Base-by-base conservation (phyloP, 2,329 filamentous ascomycete species). In the Botrytis aclada region DNA sequence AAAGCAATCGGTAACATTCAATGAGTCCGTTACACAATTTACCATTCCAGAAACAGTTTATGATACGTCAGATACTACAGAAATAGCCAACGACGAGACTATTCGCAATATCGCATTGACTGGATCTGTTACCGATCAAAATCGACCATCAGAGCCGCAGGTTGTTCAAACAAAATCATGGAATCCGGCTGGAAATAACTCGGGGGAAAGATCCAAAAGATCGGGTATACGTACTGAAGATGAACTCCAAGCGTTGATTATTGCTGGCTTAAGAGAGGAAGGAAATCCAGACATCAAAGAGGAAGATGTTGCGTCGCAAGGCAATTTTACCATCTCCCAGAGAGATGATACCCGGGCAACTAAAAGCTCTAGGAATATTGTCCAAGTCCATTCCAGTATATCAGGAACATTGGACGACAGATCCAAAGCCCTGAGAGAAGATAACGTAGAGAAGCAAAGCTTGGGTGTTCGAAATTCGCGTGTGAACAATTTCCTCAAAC, bases 1-100 rank as follows among this genome's bases (percentile, higher is more conserved):
- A n/a, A 70, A 64, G 56, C 41, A 51, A n/a, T 63, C 56, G 45
- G 56, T 64, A 4, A 51, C 69, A 14, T 47, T 70, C 7, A 32
- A 60, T 5, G 60, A 70, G 16, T 62, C 41, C 22, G 37, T 64
- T 37, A 29, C 62, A 62, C 29, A 60, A 25, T 64, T 64, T 29
- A 70, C 32, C 6, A 45, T 70, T 45, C 37, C 69, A 16, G 37
- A 20, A 18, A n/a, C 25, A 20, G 37, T 37, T 10, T 45, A 62
- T n/a, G 39, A 43, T 45, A 25, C 34, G 6, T 63, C 29, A 7
- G 32, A 14, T 2, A n/a, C 25, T 43, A 32, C 58, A n/a, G 43
- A 29, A 14, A 58, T 29, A 47, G 47, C 18, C 39, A 47, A 8
- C 41, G 29, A 45, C 22, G 51, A 58, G 22, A 22, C n/a, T 43